Percentiles rank a stretch among this genome's conserved stretches.
phyloP scores from a whole-genome alignment of 2,329 filamentous ascomycete species.

The Myriangium duriaei region DNA sequence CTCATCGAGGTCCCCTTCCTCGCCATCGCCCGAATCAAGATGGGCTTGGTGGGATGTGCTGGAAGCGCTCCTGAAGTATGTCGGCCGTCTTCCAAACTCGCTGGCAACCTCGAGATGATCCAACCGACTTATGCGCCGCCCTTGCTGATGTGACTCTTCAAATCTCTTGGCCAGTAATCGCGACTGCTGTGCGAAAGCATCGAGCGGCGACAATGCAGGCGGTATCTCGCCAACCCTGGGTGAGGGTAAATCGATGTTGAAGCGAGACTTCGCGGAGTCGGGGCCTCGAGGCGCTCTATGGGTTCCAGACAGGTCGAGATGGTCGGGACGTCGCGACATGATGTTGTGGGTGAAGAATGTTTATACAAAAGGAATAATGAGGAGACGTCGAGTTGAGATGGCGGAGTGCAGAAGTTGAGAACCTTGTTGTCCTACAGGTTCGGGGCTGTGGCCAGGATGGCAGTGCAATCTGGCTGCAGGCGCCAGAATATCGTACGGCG shows the following conservation, averaged over 20 bases:
- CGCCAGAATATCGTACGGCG: too few relatives aligned
- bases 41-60: constrained; percentile 37
- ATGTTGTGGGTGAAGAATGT: constrained; percentile 5
- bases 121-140: constrained; percentile 70
- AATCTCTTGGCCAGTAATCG: constrained; percentile 77
- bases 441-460: not conserved
- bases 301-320: constrained; percentile 13
- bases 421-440: not conserved
- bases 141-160: constrained; percentile 58
- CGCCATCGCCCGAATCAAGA: constrained; percentile 23
- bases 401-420: not conserved
- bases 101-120: constrained; percentile 73
- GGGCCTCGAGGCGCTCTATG: constrained; percentile 12
- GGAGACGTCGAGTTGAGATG: too few relatives aligned
- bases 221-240: constrained; percentile 50
- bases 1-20: constrained; percentile 29
- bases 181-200: constrained; percentile 89
- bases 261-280: constrained; percentile 17
- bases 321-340: constrained; percentile 13
- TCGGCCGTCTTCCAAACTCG: constrained; percentile 64
- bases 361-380: too few relatives aligned
- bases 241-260: constrained; percentile 31
- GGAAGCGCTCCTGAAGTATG: constrained; percentile 67
- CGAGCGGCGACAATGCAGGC: constrained; percentile 82
- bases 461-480: not conserved